phyloP scores from a whole-genome alignment of 805 yeast genomes.

The Pichia kluyveri region DNA sequence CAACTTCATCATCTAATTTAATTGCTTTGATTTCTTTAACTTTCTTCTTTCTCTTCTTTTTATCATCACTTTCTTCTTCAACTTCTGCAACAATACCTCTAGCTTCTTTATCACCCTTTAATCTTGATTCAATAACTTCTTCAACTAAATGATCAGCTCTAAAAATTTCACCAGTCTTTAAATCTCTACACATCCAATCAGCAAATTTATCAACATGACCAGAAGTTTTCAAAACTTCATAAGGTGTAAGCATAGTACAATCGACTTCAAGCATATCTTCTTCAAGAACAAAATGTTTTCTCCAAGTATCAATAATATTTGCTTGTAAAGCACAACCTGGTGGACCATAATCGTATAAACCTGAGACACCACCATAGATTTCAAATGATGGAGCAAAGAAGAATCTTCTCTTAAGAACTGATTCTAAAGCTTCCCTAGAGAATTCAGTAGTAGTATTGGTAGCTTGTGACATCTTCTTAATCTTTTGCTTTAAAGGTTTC shows the following conservation, averaged over 20 bases:
- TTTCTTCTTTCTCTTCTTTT: constrained; percentile 90
- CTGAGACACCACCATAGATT: constrained; percentile 96
- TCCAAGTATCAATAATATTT: constrained; percentile 89
- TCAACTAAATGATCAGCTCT: constrained; percentile 98
- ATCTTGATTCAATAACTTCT: constrained; percentile 91
- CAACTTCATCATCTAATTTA: constrained; percentile 74
- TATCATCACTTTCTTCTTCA: constrained; percentile 60
- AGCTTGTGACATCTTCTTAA: not conserved
- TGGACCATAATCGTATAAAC: constrained; percentile 97
- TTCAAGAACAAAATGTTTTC: constrained; percentile 93
- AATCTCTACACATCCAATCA: constrained; percentile 98
- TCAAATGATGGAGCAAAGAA: constrained; percentile 97
- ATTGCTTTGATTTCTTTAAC: constrained; percentile 89
- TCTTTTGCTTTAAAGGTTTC: not conserved
- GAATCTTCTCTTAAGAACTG: constrained; percentile 88
- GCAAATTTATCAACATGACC: constrained; percentile 99
- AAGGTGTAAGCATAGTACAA: constrained; percentile 95
- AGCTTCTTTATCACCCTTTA: constrained; percentile 96
- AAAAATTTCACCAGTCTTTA: constrained; percentile 94
- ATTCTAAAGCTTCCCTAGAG: constrained; percentile 82
- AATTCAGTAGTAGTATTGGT: constrained; percentile 28
- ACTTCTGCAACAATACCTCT: constrained; percentile 71
- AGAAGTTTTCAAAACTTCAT: constrained; percentile 94
- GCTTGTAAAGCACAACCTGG: constrained; percentile 99
- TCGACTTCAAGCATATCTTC: constrained; percentile 99